Evolutionary conservation across 768 basidiomycete species (phyloP).

Genomic region (Pulveroboletus sp.): DNA sequence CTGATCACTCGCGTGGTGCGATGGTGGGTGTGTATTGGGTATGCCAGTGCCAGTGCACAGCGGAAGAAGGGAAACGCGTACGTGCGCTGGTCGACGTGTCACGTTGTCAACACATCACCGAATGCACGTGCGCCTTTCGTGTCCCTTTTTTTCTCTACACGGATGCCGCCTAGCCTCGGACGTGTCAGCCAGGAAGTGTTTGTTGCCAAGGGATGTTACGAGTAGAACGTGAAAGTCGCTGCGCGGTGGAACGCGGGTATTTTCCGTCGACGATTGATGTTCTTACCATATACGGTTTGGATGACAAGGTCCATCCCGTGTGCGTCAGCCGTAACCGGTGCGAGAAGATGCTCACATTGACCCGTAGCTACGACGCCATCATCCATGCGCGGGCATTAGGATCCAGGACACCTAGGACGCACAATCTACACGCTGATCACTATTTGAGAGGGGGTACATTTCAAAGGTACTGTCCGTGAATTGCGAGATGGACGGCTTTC

Average conservation of each 20-base stretch:
- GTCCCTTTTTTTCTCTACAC: not conserved
- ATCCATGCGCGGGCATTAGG: constrained; percentile 66
- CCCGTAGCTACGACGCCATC: constrained; percentile 61
- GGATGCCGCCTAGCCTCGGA: too few species aligned
- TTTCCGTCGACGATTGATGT: constrained; percentile 67
- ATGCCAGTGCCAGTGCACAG: too few species aligned
- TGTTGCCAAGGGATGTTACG: constrained; percentile 54
- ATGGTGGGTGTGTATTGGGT: constrained; percentile 72
- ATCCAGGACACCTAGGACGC: constrained; percentile 59
- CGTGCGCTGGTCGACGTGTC: constrained; percentile 70
- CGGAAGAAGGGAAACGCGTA: constrained; percentile 54
- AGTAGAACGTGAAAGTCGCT: constrained; percentile 69
- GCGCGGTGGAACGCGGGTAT: constrained; percentile 62
- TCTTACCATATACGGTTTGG: constrained; percentile 76
- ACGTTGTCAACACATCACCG: constrained; percentile 79
- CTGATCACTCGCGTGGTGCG: constrained; percentile 79
- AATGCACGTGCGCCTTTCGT: constrained; percentile 59
- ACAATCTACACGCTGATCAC: constrained; percentile 74
- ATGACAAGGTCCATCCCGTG: constrained; percentile 67
- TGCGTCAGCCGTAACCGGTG: constrained; percentile 37
- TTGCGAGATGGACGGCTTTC: not conserved
- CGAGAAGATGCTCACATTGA: not conserved
- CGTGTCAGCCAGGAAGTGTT: constrained; percentile 53
- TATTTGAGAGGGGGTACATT: constrained; percentile 57
- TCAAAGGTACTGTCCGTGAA: not conserved